Conservation (phyloP, 108 stramenopile species). For the Cylindrotheca closterium region DNA sequence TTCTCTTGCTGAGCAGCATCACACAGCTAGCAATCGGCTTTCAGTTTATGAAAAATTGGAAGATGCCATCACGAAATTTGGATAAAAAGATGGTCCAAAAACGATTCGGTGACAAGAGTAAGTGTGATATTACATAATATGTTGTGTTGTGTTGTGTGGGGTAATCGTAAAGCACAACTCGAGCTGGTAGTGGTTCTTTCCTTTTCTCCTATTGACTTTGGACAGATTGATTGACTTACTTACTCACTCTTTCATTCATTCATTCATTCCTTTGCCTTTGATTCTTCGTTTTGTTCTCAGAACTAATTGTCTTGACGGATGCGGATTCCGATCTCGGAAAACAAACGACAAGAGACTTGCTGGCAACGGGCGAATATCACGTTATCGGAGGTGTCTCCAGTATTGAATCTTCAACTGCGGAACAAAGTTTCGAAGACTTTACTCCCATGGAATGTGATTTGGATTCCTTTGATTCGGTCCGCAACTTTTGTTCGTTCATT, state of each 20-base stretch:
- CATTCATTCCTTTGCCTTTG: not conserved
- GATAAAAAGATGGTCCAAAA: conserved; percentile 52
- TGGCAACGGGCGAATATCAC: conserved; percentile 78
- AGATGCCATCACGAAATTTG: conserved; percentile 60
- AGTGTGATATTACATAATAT: too few species aligned
- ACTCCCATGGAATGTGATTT: conserved; percentile 85
- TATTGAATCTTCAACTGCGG: conserved; percentile 78
- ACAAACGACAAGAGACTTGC: conserved; percentile 76
- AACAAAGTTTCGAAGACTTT: conserved; percentile 72
- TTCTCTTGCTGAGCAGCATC: too few species aligned
- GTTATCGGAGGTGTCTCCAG: conserved; percentile 87
- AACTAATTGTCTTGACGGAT: conserved; percentile 87
- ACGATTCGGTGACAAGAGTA: conserved; percentile 80
- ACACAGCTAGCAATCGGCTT: too few species aligned
- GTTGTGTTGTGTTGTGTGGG: too few species aligned
- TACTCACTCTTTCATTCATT: too few species aligned
- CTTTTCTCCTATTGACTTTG: too few species aligned
- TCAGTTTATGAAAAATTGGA: conserved; percentile 82
- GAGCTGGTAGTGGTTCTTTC: too few species aligned
- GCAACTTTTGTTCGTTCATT: conserved; percentile 69
- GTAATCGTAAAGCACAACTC: too few species aligned
- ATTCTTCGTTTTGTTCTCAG: conserved; percentile 37
- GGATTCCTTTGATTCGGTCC: conserved; percentile 84
- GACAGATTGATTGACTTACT: too few species aligned
- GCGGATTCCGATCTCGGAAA: conserved; percentile 87